phyloP scores from a whole-genome alignment of 352 stramenopile genomes.

The Paralagenidium karlingii region DNA sequence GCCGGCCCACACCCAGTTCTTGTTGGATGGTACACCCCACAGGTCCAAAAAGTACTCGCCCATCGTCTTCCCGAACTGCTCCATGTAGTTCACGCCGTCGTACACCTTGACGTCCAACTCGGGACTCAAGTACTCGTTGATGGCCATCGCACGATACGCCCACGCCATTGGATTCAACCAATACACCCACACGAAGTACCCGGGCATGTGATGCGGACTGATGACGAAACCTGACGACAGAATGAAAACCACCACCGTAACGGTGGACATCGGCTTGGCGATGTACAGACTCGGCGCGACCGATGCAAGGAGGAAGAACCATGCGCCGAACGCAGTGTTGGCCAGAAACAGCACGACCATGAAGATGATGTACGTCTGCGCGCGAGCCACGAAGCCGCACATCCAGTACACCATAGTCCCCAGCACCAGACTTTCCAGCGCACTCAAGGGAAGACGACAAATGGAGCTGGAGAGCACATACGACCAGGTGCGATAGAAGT shows the following conservation, averaged over 20 bases:
- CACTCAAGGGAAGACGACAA: constrained; percentile 14
- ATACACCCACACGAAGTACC: not conserved
- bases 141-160: not conserved
- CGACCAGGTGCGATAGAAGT: constrained; percentile 58
- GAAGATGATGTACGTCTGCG: constrained; percentile 4
- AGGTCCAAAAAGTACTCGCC: constrained; percentile 16
- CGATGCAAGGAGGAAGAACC: constrained; percentile 21
- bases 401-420: constrained; percentile 76
- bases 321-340: constrained; percentile 5
- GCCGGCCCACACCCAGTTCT: constrained; percentile 1
- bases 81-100: constrained; percentile 13
- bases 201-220: not conserved
- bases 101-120: constrained; percentile 16
- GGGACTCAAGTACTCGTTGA: constrained; percentile 9
- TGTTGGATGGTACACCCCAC: constrained; percentile 6
- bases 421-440: constrained; percentile 55
- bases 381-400: constrained; percentile 29
- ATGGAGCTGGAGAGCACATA: constrained; percentile 43
- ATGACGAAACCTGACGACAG: not conserved
- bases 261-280: not conserved
- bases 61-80: constrained; percentile 11
- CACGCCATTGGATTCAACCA: not conserved
- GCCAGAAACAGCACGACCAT: constrained; percentile 8
- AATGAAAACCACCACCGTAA: not conserved
- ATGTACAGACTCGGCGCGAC: constrained; percentile 26